Evolutionary conservation across 768 basidiomycete genomes (phyloP).

Genomic region (Mrakia hoshinonis): DNA sequence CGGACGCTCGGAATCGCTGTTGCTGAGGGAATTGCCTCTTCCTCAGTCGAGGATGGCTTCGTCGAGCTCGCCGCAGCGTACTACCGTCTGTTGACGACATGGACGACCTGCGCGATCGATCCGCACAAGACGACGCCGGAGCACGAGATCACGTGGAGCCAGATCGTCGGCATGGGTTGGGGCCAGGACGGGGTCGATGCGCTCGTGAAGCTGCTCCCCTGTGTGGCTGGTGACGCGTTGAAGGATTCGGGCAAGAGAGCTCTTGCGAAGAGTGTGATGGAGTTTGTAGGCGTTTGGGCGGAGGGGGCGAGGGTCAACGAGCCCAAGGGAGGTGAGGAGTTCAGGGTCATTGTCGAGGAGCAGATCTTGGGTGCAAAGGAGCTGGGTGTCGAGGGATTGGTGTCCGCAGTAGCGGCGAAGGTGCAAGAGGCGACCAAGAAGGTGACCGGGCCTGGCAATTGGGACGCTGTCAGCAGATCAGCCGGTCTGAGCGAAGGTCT

Average conservation of each 20-base stretch:
- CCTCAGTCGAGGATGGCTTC: not conserved
- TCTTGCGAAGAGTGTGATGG: not conserved
- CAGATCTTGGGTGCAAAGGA: not conserved
- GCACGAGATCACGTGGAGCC: constrained; percentile 86
- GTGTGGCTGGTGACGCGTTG: not conserved
- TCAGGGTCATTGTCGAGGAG: not conserved
- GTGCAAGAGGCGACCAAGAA: not conserved
- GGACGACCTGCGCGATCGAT: constrained; percentile 78
- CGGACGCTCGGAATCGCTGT: constrained; percentile 44
- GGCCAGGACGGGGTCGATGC: constrained; percentile 44
- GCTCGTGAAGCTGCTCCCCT: not conserved
- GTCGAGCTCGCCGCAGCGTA: constrained; percentile 43
- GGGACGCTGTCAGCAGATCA: constrained; percentile 11
- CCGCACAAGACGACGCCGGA: constrained; percentile 77
- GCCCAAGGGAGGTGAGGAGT: constrained; percentile 39
- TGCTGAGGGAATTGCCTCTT: not conserved
- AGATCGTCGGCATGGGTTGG: constrained; percentile 73
- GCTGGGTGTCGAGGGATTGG: not conserved
- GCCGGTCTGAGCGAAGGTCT: not conserved
- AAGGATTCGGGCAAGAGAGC: not conserved
- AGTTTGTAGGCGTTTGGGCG: constrained; percentile 51
- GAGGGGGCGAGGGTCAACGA: constrained; percentile 70
- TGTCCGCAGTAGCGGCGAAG: not conserved
- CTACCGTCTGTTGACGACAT: constrained; percentile 55
- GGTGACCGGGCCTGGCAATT: not conserved